Conservation (phyloP, 345 rosid species). For the Acer campestre region DNA sequence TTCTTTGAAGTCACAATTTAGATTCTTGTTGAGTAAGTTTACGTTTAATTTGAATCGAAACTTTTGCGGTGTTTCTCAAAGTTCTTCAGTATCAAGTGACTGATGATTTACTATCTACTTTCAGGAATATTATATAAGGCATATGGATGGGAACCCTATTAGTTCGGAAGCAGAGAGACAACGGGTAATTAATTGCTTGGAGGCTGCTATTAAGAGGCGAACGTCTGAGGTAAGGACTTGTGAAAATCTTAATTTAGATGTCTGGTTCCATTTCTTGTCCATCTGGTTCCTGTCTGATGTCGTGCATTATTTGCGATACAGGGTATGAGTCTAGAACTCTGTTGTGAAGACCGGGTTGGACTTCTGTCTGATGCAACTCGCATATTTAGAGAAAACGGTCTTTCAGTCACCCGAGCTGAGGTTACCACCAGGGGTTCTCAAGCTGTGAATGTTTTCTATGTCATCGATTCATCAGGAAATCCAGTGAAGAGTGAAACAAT, state of each 20-base stretch:
- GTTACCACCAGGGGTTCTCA: conserved; percentile 78
- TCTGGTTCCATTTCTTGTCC: neutral
- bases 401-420: conserved; percentile 84
- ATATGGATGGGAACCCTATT: conserved; percentile 81
- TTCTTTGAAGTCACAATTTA: conserved; percentile 3
- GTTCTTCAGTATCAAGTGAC: no score
- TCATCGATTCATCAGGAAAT: conserved; percentile 74
- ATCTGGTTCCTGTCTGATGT: conserved; percentile 1
- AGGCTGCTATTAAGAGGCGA: conserved; percentile 90
- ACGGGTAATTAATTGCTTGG: conserved; percentile 85
- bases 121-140: conserved; percentile 93
- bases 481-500: conserved; percentile 70
- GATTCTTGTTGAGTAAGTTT: conserved; percentile 2
- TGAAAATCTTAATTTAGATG: conserved; percentile 9
- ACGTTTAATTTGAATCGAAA: neutral
- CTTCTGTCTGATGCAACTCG: conserved; percentile 92
- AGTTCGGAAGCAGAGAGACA: conserved; percentile 96
- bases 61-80: neutral
- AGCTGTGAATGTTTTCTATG: conserved; percentile 80
- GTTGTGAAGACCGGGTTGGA: conserved; percentile 79
- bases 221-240: conserved; percentile 51
- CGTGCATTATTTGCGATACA: conserved; percentile 27
- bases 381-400: conserved; percentile 89
- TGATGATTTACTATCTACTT: neutral
- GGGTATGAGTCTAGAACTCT: conserved; percentile 86